Evolutionary conservation across 1,284 basidiomycete species (phyloP).

Genomic region (Ceratobasidium sp.): DNA sequence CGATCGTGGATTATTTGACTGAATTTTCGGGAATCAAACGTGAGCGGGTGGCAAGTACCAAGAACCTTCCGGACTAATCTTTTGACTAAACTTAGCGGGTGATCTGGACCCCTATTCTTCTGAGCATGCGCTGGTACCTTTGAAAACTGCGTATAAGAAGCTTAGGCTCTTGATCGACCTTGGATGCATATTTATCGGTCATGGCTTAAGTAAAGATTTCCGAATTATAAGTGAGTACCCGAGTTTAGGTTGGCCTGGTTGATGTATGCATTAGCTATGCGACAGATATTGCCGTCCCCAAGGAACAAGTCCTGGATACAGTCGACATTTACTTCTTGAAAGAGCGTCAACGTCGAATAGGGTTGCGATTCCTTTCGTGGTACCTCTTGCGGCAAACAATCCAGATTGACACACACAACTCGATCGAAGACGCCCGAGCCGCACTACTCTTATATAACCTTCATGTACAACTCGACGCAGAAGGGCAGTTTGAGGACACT

Average conservation of each 20-base stretch:
- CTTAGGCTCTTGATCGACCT: constrained; percentile 90
- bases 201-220: constrained; percentile 99
- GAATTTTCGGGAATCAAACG: constrained; percentile 96
- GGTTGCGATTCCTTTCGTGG: constrained; percentile 93
- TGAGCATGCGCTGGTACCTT: constrained; percentile 85
- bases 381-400: constrained; percentile 89
- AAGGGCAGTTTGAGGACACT: constrained; percentile 82
- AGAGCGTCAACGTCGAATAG: constrained; percentile 82
- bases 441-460: constrained; percentile 87
- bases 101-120: constrained; percentile 88
- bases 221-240: constrained; percentile 89
- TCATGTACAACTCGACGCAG: constrained; percentile 77
- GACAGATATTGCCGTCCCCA: constrained; percentile 92
- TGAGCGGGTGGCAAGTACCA: constrained; percentile 52
- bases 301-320: constrained; percentile 93
- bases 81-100: constrained; percentile 63
- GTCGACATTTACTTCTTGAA: constrained; percentile 91
- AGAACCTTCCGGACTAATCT: not conserved
- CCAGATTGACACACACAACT: constrained; percentile 92
- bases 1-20: constrained; percentile 94
- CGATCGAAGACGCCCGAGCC: constrained; percentile 92
- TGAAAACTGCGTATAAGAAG: constrained; percentile 98
- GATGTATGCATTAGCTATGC: constrained; percentile 17
- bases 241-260: constrained; percentile 4
- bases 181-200: constrained; percentile 96